Conservation (phyloP, 345 rosid genomes). For the Linum tenue region DNA sequence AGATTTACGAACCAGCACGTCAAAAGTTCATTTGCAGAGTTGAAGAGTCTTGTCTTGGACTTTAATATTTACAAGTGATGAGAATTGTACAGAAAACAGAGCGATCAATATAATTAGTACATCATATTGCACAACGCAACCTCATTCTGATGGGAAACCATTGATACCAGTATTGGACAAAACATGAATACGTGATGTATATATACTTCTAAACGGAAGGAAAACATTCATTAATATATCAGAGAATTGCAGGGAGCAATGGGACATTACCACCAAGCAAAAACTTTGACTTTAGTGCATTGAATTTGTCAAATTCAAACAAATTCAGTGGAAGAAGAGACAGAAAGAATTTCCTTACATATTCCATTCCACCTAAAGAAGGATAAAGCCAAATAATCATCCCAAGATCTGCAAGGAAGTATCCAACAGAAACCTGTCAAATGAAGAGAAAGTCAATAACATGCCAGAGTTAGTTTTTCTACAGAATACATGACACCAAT, state of each 20-base stretch:
- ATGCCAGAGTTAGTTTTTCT: conserved; percentile 1
- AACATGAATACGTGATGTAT: too few species aligned
- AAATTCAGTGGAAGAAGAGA: neutral
- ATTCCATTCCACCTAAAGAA: conserved; percentile 76
- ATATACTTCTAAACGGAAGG: neutral
- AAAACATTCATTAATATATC: neutral
- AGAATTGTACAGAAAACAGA: neutral
- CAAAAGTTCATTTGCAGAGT: too few species aligned
- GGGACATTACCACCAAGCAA: neutral
- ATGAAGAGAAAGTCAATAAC: neutral
- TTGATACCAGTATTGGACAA: neutral
- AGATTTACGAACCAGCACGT: too few species aligned
- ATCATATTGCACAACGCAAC: neutral
- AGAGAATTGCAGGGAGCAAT: neutral
- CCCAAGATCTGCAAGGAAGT: conserved; percentile 67
- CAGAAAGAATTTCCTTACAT: conserved; percentile 39
- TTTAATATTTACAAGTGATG: neutral
- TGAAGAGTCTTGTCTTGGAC: too few species aligned
- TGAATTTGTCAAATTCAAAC: neutral
- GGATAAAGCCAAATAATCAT: conserved; percentile 84
- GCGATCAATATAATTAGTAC: neutral
- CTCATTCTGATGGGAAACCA: neutral
- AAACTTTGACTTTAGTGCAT: neutral
- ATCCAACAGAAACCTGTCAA: conserved; percentile 76
- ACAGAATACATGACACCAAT: neutral